Conservation (phyloP, 1,139 yeast species). For the Blastobotrys arbuscula region DNA sequence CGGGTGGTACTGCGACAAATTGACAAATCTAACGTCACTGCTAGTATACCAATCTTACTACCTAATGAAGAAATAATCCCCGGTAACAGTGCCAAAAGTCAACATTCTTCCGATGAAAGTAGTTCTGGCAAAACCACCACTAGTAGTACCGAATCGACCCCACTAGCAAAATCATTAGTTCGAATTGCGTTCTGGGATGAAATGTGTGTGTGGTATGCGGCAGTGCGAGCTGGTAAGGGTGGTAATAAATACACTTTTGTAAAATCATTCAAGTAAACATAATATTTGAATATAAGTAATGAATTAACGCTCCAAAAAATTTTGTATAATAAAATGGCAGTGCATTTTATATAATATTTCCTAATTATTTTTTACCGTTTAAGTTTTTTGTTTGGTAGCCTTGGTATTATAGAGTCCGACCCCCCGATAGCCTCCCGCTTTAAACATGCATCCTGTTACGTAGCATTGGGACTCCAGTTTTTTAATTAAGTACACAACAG, state of each 20-base stretch:
- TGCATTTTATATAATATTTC: no score
- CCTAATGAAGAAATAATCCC: slow-evolving; percentile 3
- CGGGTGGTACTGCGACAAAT: slow-evolving; percentile 17
- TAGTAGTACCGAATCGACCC: neutral
- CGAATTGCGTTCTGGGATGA: slow-evolving; percentile 17
- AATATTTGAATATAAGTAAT: neutral
- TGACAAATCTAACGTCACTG: slow-evolving; percentile 16
- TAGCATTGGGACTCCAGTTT: neutral
- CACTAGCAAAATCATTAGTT: slow-evolving; percentile 10
- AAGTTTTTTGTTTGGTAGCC: no score
- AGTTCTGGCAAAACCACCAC: slow-evolving; percentile 5
- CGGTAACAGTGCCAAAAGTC: slow-evolving; percentile 7
- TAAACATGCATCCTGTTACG: no score
- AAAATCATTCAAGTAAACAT: slow-evolving; percentile 5
- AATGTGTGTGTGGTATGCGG: slow-evolving; percentile 14
- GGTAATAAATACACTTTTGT: slow-evolving; percentile 14
- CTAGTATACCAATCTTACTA: slow-evolving; percentile 15
- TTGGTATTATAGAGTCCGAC: no score
- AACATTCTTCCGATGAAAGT: slow-evolving; percentile 5
- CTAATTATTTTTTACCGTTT: no score
- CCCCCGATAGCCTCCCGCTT: no score
- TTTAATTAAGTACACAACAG: no score
- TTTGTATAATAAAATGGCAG: no score
- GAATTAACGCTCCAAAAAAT: no score
- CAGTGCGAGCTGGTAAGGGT: slow-evolving; percentile 13